phyloP scores from a whole-genome alignment of 2,329 filamentous ascomycete genomes.

The Calonectria pseudoturangicola region DNA sequence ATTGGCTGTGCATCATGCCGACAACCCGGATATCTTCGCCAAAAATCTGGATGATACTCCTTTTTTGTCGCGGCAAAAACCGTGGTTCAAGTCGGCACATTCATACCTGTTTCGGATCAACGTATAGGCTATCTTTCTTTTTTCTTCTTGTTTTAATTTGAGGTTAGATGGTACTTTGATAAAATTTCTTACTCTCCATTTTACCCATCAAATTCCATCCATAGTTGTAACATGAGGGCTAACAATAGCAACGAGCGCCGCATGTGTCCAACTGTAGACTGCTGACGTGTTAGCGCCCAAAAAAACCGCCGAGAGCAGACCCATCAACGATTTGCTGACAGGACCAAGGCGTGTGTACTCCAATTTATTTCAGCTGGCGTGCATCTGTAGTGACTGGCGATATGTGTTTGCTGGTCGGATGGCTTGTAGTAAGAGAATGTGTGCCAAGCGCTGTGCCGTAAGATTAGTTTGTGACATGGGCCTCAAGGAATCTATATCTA shows the following conservation, averaged over 20 bases:
- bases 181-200: background rate
- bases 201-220: background rate
- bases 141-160: background rate
- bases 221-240: background rate
- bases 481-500: conserved; percentile 11
- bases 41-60: background rate
- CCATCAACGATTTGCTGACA: background rate
- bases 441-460: conserved; percentile 6
- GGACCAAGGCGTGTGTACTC: background rate
- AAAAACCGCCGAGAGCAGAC: background rate
- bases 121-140: background rate
- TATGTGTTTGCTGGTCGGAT: background rate
- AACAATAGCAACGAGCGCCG: background rate
- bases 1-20: background rate
- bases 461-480: conserved; percentile 7
- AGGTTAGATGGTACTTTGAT: background rate
- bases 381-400: background rate
- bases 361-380: background rate
- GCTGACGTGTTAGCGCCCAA: conserved; percentile 4
- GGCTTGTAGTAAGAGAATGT: background rate
- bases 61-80: background rate
- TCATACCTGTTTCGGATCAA: background rate
- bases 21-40: background rate
- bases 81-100: background rate
- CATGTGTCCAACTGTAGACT: background rate